Base-by-base conservation (phyloP, 2,329 filamentous ascomycete genomes). In the Stemphylium lycopersici region DNA sequence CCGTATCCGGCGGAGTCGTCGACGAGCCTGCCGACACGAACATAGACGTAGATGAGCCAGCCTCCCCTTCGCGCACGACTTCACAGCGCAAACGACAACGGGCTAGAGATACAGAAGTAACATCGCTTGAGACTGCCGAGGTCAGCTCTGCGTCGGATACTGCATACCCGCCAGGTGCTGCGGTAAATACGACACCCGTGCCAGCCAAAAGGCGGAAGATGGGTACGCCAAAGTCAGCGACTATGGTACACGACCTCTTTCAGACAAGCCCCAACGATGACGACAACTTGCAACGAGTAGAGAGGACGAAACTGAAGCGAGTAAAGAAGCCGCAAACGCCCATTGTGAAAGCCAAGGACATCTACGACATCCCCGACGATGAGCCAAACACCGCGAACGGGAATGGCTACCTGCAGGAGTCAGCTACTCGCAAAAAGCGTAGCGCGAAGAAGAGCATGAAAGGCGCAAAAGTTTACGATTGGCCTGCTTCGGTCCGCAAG, bases 271-370 rank as follows among this genome's bases (percentile, higher is more conserved):
- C 16, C 6, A 29, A 46, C 18, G 32, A 47, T 1, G 38, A 45
- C 18, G 20, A 40, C 20, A 15, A 34, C n/a, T n/a, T 24, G 33
- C 29, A 26, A n/a, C 20, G 6, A 22, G 5, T 15, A 36, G 37
- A 32, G 13, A 55, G 42, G 41, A 37, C 40, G 5, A 55, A 51
- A 32, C 5, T 55, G 24, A 55, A 38, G 22, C 47, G 47, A 16
- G 38, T 55, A 12, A 55, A 51, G 18, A 55, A 51, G 36, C 52
- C 52, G 15, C 51, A 20, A 36, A 55, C 42, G 3, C 40, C 50
- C 5, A 2, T 48, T 18, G 13, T 40, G 3, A 48, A 32, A 10
- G 4, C 16, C 2, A 48, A 20, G 22, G 42, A 54, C 32, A 33
- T 48, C 11, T 50, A 47, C 33, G 37, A 53, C 4, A 50, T 52